Evolutionary conservation across 75 land plant genomes (phyloP), one percentile per base, ranked within the genome.

Genomic region (Larix kaempferi): DNA sequence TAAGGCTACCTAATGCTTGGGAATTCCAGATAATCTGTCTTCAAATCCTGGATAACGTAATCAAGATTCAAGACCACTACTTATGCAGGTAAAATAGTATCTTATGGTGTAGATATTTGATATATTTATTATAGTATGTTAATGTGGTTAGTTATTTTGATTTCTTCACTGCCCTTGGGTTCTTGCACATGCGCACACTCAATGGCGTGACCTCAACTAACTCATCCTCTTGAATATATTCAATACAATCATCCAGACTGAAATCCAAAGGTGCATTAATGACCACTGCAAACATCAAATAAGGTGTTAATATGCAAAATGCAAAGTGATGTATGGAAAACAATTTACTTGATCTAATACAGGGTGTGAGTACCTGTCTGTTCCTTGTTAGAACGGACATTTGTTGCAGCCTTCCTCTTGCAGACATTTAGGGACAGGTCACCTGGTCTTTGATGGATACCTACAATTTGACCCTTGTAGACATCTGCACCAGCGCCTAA

Each of bases 181-280:
- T 97, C 65, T 97, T 97, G 87, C 98, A 97, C 98, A 97, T 97
- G 21, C 99, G 80, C 73, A 97, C 88, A 35, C 93, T 95, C 56
- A 56, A 76, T 13, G 99, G 99, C 55, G 99, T 97, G 21, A 97
- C 92, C 76, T 97, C 99, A 54, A 97, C 98, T 22, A 95, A 85
- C 76, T 97, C 99, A 81, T 97, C 99, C 82, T 97, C 99, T 88
- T 94, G 91, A 77, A 96, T 96, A 85, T 96, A 96, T 80, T 96
- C 99, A 57, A 96, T 96, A 80, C 99, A 97, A 80, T 97, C 99
- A 60, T 97, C 98, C 41, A 97, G 80, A 81, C 99, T 97, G 78
- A 86, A 93, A 62, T 85, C 91, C 77, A 94, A 56, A 52, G 98
- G 92, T 23, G 95, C 66, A 74, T 93, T 95, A 65, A 97, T 90